Evolutionary conservation across 768 basidiomycete genomes (phyloP), one percentile per base, ranked within the genome.

Genomic region (Fomitopsis pulvina): DNA sequence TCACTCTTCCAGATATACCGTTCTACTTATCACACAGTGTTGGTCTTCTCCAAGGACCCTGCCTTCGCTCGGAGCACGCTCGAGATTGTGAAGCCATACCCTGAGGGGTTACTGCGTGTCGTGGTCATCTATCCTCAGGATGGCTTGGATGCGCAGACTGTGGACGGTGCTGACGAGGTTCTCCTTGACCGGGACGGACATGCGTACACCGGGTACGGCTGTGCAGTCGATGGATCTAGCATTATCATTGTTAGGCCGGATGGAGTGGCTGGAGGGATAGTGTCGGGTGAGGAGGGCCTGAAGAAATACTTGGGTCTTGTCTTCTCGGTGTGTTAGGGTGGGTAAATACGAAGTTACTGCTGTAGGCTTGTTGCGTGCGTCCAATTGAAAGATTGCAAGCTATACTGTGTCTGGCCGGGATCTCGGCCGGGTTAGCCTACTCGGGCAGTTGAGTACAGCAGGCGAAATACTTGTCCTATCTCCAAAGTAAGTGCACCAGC

Each of bases 1-100:
- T 41, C 25, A 3, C 53, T 69, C 21, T 68, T 69, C 51, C 46
- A 57, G 4, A 21, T 63, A 4, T 65, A 66, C 54, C 37, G 52
- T 6, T 28, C 59, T 0, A 37, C 51, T 4, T 39, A 49, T n/a
- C 69, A 71, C 46, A 65, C 67, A 2, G 56, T 62, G 0, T 55
- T 71, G 8, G 29, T 71, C 7, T 71, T 71, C 46, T 41, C 58
- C 0, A n/a, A 47, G 0, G 52, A 45, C 28, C 18, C 7, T 18
- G 7, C 20, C 12, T 10, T 22, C 10, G 26, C 30, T 14, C 11
- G 10, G 11, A 12, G 21, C 9, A 22, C 27, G 6, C 38, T 40
- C 14, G 41, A 9, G 29, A 21, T 25, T 6, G 18, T 37, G 24
- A 26, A 11, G 41, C 8, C 18, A 20, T 50, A 28, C 41, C 49